Conservation (phyloP, 1,284 basidiomycete genomes). For the Ustilago tritici region DNA sequence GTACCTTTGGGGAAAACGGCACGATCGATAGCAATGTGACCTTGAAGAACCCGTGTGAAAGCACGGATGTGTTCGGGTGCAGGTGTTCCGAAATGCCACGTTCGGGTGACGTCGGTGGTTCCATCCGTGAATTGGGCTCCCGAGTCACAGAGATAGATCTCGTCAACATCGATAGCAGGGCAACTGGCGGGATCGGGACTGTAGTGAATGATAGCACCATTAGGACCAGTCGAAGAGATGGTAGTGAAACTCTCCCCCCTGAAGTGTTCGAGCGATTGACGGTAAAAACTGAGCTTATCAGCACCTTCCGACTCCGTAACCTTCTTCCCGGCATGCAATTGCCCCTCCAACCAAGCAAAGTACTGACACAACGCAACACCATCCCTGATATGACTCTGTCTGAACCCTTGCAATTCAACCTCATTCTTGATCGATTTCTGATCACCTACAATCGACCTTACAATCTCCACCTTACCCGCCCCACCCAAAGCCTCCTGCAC, state of each 20-base stretch:
- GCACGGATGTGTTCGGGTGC: conserved; percentile 84
- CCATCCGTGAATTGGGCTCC: conserved; percentile 91
- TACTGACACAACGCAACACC: conserved; percentile 83
- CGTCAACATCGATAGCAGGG: conserved; percentile 74
- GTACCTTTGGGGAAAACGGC: conserved; percentile 88
- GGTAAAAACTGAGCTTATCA: conserved; percentile 80
- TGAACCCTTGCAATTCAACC: conserved; percentile 88
- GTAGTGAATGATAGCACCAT: conserved; percentile 96
- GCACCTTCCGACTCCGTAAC: conserved; percentile 86
- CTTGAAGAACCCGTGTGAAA: conserved; percentile 93
- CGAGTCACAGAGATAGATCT: conserved; percentile 90
- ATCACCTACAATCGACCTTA: conserved; percentile 76
- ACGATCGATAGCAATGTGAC: conserved; percentile 90
- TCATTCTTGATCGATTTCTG: conserved; percentile 91
- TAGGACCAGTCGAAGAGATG: conserved; percentile 87
- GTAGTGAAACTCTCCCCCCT: conserved; percentile 90
- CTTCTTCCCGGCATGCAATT: conserved; percentile 76
- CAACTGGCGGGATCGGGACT: conserved; percentile 81
- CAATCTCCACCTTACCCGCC: conserved; percentile 50
- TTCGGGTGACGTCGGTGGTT: conserved; percentile 90
- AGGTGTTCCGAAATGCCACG: conserved; percentile 89
- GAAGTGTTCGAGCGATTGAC: conserved; percentile 83
- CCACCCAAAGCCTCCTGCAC: conserved; percentile 68
- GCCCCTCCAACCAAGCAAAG: conserved; percentile 93
- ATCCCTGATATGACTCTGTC: conserved; percentile 88